Evolutionary conservation across 2,329 filamentous ascomycete genomes (phyloP), one percentile per base, ranked within the genome.

Genomic region (Epichloe coenophiala): DNA sequence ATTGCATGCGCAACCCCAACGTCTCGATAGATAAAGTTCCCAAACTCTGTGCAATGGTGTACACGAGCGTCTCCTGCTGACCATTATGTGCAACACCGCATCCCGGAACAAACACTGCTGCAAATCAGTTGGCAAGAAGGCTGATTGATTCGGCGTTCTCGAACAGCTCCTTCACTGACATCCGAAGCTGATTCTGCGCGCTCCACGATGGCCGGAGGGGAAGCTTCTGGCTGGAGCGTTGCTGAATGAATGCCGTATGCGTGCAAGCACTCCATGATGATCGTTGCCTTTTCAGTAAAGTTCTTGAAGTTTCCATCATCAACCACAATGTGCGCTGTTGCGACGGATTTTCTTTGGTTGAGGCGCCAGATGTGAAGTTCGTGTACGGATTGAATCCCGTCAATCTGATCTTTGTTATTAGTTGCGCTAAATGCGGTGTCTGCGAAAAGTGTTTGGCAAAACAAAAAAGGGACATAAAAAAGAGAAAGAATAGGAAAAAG

Each of bases 351-450:
- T 48, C 73, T 72, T 65, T 90, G 83, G 59, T 84, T 80, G 3
- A 89, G 71, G 2, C 80, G 74, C 84, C 86, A 89, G 54, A 88
- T 77, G 57, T 87, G 84, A 15, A 89, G 70, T 57, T 88, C 83
- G 55, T 88, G 83, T 13, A 88, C 74, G 0, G 80, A 80, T 19
- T 77, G 63, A 17, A 88, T 73, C 1, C 83, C 84, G 0, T 78
- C 74, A 37, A 88, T 80, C 76, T 83, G 12, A 19, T 23, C 12
- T 3, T n/a, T 21, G 8, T 47, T 12, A 27, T 47, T 15, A 36
- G 44, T 40, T 5, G 23, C 8, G 23, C 12, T 31, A n/a, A 19
- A 35, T n/a, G 7, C 4, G 7, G 43, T 45, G 15, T 12, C 7
- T 19, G 27, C 5, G 3, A 9, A 5, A 3, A 15, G 2, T 15